A percentile compares a stretch with the other conserved stretches of the same genome.
Evolutionary conservation across 345 rosid genomes (phyloP).

Genomic region (Reutealis trisperma): DNA sequence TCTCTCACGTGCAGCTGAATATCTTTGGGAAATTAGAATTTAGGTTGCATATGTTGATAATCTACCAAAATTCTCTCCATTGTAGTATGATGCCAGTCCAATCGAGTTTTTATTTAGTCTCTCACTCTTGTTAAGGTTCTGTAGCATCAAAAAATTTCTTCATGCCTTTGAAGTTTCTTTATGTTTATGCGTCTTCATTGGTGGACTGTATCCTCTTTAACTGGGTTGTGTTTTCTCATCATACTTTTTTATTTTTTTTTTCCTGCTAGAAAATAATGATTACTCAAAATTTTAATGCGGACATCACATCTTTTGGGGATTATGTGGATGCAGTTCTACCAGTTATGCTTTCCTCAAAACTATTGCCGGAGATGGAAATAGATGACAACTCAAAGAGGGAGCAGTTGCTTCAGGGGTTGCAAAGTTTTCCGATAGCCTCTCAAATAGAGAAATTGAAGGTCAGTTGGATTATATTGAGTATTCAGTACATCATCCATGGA

Average conservation of each 20-base stretch:
- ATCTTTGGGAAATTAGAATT: not conserved
- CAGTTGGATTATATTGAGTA: not conserved
- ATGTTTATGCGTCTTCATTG: not conserved
- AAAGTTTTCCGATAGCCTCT: slow-evolving; percentile 60
- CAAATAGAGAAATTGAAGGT: slow-evolving; percentile 88
- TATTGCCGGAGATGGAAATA: slow-evolving; percentile 90
- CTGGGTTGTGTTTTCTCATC: not conserved
- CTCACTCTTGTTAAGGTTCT: not conserved
- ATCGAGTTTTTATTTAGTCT: not conserved
- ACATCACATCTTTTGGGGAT: slow-evolving; percentile 11
- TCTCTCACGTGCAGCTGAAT: not conserved
- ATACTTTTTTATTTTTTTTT: not conserved
- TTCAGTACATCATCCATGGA: not conserved
- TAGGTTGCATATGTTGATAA: not conserved
- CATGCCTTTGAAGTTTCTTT: slow-evolving; percentile 3
- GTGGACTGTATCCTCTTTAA: not conserved
- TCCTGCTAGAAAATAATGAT: not conserved
- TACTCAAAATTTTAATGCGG: not conserved
- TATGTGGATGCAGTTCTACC: slow-evolving; percentile 65
- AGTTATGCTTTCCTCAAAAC: slow-evolving; percentile 90
- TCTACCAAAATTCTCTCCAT: not conserved
- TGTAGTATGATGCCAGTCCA: not conserved
- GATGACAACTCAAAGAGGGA: slow-evolving; percentile 82
- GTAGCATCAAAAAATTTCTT: not conserved
- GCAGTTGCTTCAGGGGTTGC: slow-evolving; percentile 89